Percentiles rank a stretch among this genome's conserved stretches.
phyloP scores from a whole-genome alignment of 176 grass and related monocot species.

The Aegilops umbellulata region DNA sequence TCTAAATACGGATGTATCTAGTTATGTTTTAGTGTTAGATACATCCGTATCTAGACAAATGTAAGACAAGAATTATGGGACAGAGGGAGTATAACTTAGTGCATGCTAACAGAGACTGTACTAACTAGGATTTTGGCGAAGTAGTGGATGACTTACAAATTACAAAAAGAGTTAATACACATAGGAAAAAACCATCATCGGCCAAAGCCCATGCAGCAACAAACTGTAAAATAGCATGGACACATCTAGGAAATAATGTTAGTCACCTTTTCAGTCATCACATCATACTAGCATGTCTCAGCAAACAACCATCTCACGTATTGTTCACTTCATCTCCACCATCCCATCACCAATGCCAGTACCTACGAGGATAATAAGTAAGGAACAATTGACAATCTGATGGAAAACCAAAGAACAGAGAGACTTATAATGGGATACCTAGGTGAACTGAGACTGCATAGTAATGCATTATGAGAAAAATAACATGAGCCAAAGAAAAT shows the following conservation, averaged over 20 bases:
- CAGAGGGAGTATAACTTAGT: too few relatives aligned
- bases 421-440: neutral
- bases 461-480: too few relatives aligned
- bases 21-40: too few relatives aligned
- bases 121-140: neutral
- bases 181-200: neutral
- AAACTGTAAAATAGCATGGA: neutral
- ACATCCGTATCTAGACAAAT: too few relatives aligned
- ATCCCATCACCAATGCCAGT: neutral
- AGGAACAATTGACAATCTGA: neutral
- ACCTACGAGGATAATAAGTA: neutral
- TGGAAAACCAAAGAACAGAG: neutral
- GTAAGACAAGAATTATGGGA: too few relatives aligned
- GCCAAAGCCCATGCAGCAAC: neutral
- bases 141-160: neutral
- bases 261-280: neutral
- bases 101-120: too few relatives aligned
- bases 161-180: neutral
- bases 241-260: neutral
- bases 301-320: neutral
- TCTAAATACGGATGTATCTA: too few relatives aligned
- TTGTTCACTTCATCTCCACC: neutral
- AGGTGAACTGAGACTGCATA: neutral
- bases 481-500: too few relatives aligned
- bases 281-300: neutral